phyloP scores from a whole-genome alignment of 352 stramenopile genomes.

The Pythium phragmitis region DNA sequence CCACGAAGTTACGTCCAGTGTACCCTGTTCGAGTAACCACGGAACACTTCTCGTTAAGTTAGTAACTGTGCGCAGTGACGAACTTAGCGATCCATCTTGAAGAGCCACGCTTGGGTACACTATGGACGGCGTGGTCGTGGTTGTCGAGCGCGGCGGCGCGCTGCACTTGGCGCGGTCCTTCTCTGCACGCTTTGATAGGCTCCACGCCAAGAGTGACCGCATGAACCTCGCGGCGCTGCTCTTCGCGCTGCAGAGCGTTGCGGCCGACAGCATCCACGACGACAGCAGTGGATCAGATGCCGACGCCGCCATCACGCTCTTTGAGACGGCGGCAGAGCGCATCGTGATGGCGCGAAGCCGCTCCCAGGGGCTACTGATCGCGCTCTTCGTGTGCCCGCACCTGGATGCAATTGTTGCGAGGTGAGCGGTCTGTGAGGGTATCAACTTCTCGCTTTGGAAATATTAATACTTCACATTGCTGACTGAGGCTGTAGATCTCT shows the following conservation, averaged over 20 bases:
- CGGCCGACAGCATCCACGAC: conserved; percentile 33
- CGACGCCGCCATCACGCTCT: conserved; percentile 31
- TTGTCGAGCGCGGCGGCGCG: conserved; percentile 45
- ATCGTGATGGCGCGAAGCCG: conserved; percentile 43
- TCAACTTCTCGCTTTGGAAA: not conserved
- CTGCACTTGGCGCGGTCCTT: conserved; percentile 58
- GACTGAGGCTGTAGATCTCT: conserved; percentile 30
- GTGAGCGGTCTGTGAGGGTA: conserved; percentile 25
- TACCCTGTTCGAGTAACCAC: no score
- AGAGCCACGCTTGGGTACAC: not conserved
- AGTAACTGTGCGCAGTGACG: no score
- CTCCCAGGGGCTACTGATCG: conserved; percentile 14
- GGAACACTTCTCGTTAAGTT: no score
- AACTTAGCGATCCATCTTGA: not conserved
- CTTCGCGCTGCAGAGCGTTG: conserved; percentile 67
- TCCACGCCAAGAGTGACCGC: conserved; percentile 49
- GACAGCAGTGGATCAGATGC: not conserved
- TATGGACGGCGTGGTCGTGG: conserved; percentile 62
- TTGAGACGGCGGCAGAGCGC: conserved; percentile 44
- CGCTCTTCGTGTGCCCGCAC: conserved; percentile 37
- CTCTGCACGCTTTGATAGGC: conserved; percentile 41
- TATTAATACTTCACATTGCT: not conserved
- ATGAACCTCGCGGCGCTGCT: conserved; percentile 63
- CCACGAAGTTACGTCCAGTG: no score
- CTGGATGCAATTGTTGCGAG: conserved; percentile 33